Conservation (phyloP, 306 rosid species). For the Sesbania bispinosa region DNA sequence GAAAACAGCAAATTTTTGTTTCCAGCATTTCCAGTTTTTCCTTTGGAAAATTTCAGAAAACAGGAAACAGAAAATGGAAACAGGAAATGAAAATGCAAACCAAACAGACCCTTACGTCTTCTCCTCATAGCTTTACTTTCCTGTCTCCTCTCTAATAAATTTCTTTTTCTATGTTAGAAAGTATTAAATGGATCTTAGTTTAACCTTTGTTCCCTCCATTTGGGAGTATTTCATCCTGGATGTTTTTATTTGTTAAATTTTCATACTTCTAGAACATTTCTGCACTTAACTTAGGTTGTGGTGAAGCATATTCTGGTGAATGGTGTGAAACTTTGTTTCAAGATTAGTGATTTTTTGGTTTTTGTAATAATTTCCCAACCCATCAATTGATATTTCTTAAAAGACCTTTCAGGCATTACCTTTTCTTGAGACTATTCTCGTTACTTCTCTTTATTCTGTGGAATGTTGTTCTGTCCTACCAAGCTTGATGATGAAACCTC, state of each 20-base stretch:
- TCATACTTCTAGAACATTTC: background rate
- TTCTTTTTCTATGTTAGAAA: background rate
- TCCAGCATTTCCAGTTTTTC: too few species aligned
- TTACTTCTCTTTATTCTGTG: background rate
- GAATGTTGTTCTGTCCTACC: background rate
- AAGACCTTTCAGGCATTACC: background rate
- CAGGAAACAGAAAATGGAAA: too few species aligned
- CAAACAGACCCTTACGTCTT: too few species aligned
- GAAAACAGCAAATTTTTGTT: too few species aligned
- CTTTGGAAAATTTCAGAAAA: too few species aligned
- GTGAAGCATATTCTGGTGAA: slow-evolving; percentile 1
- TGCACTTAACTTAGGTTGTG: background rate
- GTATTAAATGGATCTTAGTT: background rate
- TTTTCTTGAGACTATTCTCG: background rate
- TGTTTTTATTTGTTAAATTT: background rate
- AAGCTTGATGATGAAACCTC: background rate
- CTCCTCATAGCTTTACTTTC: background rate
- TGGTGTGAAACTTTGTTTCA: background rate
- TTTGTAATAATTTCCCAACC: background rate
- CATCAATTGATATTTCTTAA: background rate
- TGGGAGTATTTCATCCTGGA: background rate
- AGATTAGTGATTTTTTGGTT: background rate
- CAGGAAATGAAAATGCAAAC: too few species aligned
- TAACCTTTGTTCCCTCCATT: too few species aligned
- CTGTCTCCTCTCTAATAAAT: background rate